Evolutionary conservation across 106 monocot genomes (phyloP).

Genomic region (Allium sativum): DNA sequence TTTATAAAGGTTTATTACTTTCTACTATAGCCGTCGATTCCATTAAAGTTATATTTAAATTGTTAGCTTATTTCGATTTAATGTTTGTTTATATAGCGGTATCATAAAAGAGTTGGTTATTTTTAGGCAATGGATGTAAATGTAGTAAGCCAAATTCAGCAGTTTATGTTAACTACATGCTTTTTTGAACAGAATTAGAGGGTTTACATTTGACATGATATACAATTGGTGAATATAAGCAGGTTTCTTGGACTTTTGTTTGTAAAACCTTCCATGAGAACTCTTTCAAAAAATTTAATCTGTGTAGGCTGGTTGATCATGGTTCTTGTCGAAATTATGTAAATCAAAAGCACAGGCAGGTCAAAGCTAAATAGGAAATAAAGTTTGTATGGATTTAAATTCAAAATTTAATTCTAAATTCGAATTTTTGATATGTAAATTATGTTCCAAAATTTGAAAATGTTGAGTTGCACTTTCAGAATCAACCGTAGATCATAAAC

Average conservation of each 20-base stretch:
- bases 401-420: too few species aligned
- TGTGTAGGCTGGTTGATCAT: too few species aligned
- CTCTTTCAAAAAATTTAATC: neutral
- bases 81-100: too few species aligned
- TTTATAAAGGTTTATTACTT: conserved; percentile 55
- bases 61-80: neutral
- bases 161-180: neutral
- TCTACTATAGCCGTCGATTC: neutral
- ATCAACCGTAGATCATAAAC: too few species aligned
- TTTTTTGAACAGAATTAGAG: neutral
- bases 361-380: too few species aligned
- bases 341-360: too few species aligned
- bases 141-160: neutral
- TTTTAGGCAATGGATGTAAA: neutral
- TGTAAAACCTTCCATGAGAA: neutral
- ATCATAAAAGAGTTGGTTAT: too few species aligned
- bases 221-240: neutral
- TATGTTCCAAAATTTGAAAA: too few species aligned
- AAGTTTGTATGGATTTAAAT: too few species aligned
- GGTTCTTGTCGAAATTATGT: too few species aligned
- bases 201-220: neutral
- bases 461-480: too few species aligned
- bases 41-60: neutral
- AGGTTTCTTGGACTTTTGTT: neutral
- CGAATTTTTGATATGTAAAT: too few species aligned